A percentile compares a stretch with the other conserved stretches of the same genome.
Evolutionary conservation across 148 eudicot genomes (phyloP).

Genomic region (Euryodendron excelsum): DNA sequence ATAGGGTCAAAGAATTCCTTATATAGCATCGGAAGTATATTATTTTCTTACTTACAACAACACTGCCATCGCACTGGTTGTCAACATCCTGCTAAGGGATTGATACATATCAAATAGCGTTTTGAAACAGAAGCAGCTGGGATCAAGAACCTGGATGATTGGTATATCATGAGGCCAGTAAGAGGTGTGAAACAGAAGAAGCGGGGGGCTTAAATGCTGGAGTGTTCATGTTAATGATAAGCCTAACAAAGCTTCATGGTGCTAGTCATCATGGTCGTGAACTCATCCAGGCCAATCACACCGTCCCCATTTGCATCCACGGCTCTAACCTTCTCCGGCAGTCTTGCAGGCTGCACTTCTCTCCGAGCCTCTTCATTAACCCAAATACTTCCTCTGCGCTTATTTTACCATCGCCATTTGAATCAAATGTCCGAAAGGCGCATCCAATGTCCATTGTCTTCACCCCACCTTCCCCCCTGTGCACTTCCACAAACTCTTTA

Average conservation of each 20-base stretch:
- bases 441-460: constrained; percentile 47
- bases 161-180: background rate
- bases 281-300: constrained; percentile 64
- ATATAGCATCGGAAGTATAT: background rate
- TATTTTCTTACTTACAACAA: no score
- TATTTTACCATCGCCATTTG: constrained; percentile 65
- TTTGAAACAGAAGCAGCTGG: background rate
- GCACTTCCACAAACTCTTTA: constrained; percentile 66
- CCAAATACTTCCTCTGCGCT: constrained; percentile 56
- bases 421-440: constrained; percentile 62
- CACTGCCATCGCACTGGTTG: background rate
- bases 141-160: background rate
- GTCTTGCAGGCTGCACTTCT: constrained; percentile 47
- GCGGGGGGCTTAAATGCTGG: background rate
- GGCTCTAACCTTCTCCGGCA: constrained; percentile 58
- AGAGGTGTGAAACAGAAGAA: no score
- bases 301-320: constrained; percentile 69
- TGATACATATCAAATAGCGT: no score
- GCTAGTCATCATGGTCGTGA: constrained; percentile 71
- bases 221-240: background rate
- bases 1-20: background rate
- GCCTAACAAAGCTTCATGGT: constrained; percentile 35
- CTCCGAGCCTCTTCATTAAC: constrained; percentile 50
- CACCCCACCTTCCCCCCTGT: constrained; percentile 63
- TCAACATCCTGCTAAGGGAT: background rate